Percentiles rank a stretch among this genome's conserved stretches.
Evolutionary conservation across 106 monocot genomes (phyloP).

Genomic region (Allium sativum): DNA sequence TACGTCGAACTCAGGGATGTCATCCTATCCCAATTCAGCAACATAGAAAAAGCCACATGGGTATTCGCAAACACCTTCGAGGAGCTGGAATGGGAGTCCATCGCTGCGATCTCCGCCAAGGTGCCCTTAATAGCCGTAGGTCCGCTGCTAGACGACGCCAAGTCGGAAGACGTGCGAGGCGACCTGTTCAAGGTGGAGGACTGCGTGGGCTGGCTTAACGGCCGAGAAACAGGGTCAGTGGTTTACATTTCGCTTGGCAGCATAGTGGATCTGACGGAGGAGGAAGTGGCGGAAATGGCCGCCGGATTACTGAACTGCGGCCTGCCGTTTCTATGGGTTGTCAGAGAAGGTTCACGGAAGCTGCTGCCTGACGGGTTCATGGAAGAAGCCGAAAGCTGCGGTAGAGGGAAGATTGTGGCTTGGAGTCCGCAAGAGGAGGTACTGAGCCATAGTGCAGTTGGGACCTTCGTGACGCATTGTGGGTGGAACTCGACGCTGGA

Average conservation of each 20-base stretch:
- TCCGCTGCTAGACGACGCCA: constrained; percentile 20
- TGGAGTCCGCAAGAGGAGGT: constrained; percentile 23
- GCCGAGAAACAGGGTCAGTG: too few species aligned
- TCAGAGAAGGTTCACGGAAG: constrained; percentile 29
- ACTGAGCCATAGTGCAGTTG: constrained; percentile 15
- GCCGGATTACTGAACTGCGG: constrained; percentile 72
- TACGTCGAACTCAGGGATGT: constrained; percentile 19
- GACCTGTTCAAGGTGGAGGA: constrained; percentile 21
- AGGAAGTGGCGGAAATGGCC: constrained; percentile 46
- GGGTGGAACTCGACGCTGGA: constrained; percentile 16
- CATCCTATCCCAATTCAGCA: constrained; percentile 27
- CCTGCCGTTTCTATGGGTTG: too few species aligned
- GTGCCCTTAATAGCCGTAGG: constrained; percentile 32
- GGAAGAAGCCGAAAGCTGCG: constrained; percentile 49
- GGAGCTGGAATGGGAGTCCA: constrained; percentile 33
- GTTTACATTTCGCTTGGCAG: too few species aligned
- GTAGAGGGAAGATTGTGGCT: constrained; percentile 10
- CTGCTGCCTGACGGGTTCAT: constrained; percentile 49
- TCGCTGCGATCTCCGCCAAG: constrained; percentile 15
- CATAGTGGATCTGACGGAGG: constrained; percentile 52
- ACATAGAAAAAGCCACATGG: constrained; percentile 31
- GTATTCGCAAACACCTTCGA: constrained; percentile 46
- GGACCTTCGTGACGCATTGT: constrained; percentile 1
- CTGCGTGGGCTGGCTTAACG: too few species aligned
- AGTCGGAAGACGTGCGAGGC: constrained; percentile 8